phyloP scores from a whole-genome alignment of 2,329 filamentous ascomycete species.

The Trichoderma sp. region DNA sequence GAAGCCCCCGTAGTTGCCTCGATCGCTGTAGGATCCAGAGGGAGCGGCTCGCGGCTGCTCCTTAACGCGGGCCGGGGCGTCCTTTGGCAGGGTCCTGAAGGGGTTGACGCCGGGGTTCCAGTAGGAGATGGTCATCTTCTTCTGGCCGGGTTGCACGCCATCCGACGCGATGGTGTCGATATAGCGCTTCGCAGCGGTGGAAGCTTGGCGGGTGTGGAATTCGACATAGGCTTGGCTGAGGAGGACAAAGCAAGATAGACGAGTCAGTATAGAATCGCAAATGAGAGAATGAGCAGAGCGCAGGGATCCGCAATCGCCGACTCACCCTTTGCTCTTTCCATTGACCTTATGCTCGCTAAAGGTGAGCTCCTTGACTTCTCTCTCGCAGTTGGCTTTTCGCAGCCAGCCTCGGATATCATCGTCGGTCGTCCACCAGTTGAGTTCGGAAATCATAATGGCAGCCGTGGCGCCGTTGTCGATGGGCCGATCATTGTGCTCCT shows the following conservation, averaged over 20 bases:
- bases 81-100: slow-evolving; percentile 88
- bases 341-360: slow-evolving; percentile 99
- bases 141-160: slow-evolving; percentile 58
- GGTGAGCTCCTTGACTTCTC: slow-evolving; percentile 86
- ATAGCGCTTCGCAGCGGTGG: slow-evolving; percentile 80
- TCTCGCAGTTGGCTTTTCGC: slow-evolving; percentile 75
- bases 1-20: slow-evolving; percentile 55
- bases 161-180: slow-evolving; percentile 67
- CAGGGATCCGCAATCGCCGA: too few relatives aligned
- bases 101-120: slow-evolving; percentile 78
- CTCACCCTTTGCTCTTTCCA: slow-evolving; percentile 95
- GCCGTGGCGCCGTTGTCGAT: slow-evolving; percentile 63
- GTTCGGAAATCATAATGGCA: slow-evolving; percentile 82
- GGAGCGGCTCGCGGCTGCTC: slow-evolving; percentile 60
- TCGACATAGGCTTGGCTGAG: slow-evolving; percentile 77
- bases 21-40: slow-evolving; percentile 53
- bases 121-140: slow-evolving; percentile 75
- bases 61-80: slow-evolving; percentile 68
- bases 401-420: slow-evolving; percentile 91
- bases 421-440: slow-evolving; percentile 97
- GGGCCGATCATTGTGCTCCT: slow-evolving; percentile 52
- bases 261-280: not conserved
- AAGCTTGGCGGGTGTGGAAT: slow-evolving; percentile 78
- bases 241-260: slow-evolving; percentile 24
- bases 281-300: not conserved